phyloP scores from a whole-genome alignment of 2,329 filamentous ascomycete species.

The Sordariomycetes sp. region DNA sequence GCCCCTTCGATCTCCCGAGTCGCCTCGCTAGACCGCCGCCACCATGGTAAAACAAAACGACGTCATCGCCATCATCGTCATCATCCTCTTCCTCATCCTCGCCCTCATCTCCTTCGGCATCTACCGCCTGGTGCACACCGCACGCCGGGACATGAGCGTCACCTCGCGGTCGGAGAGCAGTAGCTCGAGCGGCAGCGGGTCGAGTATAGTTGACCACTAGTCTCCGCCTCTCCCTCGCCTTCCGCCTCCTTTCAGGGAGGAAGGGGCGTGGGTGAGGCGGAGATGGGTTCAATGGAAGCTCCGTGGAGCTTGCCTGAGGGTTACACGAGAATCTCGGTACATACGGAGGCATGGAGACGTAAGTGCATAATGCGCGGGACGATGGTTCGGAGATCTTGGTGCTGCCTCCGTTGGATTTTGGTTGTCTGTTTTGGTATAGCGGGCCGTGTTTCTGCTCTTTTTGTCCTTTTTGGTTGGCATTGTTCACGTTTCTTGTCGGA shows the following conservation, averaged over 20 bases:
- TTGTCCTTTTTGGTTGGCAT: neutral
- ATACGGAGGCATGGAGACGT: neutral
- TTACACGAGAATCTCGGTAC: neutral
- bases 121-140: constrained; percentile 42
- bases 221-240: neutral
- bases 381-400: neutral
- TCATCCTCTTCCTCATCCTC: constrained; percentile 53
- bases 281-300: neutral
- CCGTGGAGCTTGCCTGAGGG: neutral
- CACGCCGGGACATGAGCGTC: neutral
- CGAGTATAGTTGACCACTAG: constrained; percentile 1
- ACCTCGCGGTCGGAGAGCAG: constrained; percentile 1
- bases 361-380: neutral
- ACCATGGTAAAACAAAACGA: constrained; percentile 54
- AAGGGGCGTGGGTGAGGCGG: neutral
- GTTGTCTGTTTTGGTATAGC: neutral
- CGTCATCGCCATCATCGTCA: constrained; percentile 58
- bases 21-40: constrained; percentile 11
- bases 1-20: neutral
- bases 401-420: neutral
- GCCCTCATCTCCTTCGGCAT: constrained; percentile 53
- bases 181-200: constrained; percentile 7
- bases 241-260: neutral
- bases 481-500: neutral
- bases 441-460: neutral